A percentile compares a stretch with the other conserved stretches of the same genome.
These are phyloP conservation scores for Phytopythium vexans DNA, from an alignment of 352 stramenopile genomes.

Conservation along the genomic window DNA sequence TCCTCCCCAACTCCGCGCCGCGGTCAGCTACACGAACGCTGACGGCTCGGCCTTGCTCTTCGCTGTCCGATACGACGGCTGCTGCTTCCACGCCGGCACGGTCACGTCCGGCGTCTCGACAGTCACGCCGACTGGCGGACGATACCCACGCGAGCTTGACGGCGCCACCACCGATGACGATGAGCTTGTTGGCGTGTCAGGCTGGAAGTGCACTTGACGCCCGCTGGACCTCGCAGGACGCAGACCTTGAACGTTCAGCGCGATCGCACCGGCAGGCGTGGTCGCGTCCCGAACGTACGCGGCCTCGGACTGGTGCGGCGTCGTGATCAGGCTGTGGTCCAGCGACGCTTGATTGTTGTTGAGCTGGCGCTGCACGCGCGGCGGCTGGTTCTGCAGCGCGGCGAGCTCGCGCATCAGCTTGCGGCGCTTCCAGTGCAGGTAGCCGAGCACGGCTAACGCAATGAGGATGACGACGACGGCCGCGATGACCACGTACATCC, in stretches of 20 bases:
- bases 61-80: slow-evolving; percentile 5
- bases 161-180: slow-evolving; percentile 1
- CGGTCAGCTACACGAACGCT: slow-evolving; percentile 2
- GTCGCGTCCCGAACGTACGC: slow-evolving; percentile 22
- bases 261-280: slow-evolving; percentile 9
- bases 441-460: slow-evolving; percentile 41
- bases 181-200: slow-evolving; percentile 1
- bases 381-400: slow-evolving; percentile 28
- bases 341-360: slow-evolving; percentile 27
- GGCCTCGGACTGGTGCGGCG: slow-evolving; percentile 19
- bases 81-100: not conserved
- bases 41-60: slow-evolving; percentile 7
- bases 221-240: slow-evolving; percentile 1
- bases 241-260: slow-evolving; percentile 1
- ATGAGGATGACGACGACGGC: slow-evolving; percentile 51
- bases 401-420: slow-evolving; percentile 44
- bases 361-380: slow-evolving; percentile 29
- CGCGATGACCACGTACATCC: slow-evolving; percentile 83
- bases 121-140: not conserved
- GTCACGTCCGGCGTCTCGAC: slow-evolving; percentile 1
- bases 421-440: slow-evolving; percentile 47
- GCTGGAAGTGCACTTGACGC: not conserved
- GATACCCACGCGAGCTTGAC: not conserved
- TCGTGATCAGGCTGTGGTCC: slow-evolving; percentile 40
- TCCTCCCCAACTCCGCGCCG: too few relatives aligned